phyloP scores from a whole-genome alignment of 2,329 filamentous ascomycete species.

The Fusarium citri region DNA sequence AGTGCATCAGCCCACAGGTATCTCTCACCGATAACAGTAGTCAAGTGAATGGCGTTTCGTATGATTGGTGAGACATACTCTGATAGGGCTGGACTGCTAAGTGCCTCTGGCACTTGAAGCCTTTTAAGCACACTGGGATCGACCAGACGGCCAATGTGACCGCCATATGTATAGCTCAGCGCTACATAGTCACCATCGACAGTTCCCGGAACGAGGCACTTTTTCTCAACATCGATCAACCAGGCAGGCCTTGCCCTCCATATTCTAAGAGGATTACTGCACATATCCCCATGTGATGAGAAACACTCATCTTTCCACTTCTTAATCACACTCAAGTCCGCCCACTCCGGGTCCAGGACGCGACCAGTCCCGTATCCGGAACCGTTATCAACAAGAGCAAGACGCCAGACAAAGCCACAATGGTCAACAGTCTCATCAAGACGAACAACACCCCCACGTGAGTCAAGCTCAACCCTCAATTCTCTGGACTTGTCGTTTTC shows the following conservation, averaged over 20 bases:
- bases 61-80: not conserved
- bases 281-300: not conserved
- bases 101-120: not conserved
- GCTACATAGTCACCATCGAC: not conserved
- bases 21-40: not conserved
- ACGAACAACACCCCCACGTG: fast-evolving
- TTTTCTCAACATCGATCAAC: not conserved
- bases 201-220: not conserved
- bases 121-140: fast-evolving
- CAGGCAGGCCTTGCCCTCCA: conserved; percentile 9
- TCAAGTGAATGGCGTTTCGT: conserved; percentile 6
- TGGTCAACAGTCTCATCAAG: not conserved
- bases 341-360: not conserved
- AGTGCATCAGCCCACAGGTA: conserved; percentile 14
- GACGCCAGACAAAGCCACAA: fast-evolving
- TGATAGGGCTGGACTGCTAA: not conserved
- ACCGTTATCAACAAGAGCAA: not conserved
- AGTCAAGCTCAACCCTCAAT: fast-evolving
- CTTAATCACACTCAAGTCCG: not conserved
- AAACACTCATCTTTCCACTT: conserved; percentile 5
- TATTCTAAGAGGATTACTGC: conserved; percentile 6
- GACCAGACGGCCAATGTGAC: not conserved
- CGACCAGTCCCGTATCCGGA: not conserved
- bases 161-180: conserved; percentile 10
- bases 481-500: not conserved